A percentile compares a stretch with the other conserved stretches of the same genome.
These are phyloP conservation scores for Trichoderma guizhouense DNA, from an alignment of 2,329 filamentous ascomycete genomes.

Conservation along the genomic window DNA sequence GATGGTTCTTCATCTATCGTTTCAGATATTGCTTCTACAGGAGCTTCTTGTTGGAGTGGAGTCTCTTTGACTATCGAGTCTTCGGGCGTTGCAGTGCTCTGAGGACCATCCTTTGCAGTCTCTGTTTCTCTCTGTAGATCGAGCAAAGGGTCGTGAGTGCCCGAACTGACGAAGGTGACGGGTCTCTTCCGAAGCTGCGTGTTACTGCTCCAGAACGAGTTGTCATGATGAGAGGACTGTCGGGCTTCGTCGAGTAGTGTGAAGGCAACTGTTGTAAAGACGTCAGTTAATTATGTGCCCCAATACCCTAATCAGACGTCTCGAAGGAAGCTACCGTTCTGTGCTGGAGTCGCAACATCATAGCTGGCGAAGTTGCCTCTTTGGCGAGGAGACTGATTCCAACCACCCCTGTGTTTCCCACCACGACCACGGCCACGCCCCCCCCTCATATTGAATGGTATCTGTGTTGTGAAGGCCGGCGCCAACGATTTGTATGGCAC, in stretches of 20 bases:
- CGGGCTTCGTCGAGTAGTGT: constrained; percentile 47
- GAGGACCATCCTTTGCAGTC: background rate
- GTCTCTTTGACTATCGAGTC: constrained; percentile 20
- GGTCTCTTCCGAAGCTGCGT: constrained; percentile 45
- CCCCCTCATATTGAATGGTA: background rate
- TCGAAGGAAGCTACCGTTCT: background rate
- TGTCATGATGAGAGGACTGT: constrained; percentile 46
- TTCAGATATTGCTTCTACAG: background rate
- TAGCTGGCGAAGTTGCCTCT: constrained; percentile 24
- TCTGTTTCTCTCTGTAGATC: background rate
- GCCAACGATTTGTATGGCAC: background rate
- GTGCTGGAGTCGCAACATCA: background rate
- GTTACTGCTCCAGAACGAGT: constrained; percentile 37
- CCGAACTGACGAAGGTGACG: constrained; percentile 53
- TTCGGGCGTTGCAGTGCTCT: background rate
- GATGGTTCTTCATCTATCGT: background rate
- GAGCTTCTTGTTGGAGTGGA: background rate
- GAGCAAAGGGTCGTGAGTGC: constrained; percentile 45
- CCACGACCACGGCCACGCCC: background rate
- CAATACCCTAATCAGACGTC: background rate
- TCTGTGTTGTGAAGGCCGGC: background rate
- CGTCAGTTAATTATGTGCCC: background rate
- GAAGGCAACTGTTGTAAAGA: constrained; percentile 32
- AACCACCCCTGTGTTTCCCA: background rate
- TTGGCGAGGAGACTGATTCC: background rate